phyloP scores from a whole-genome alignment of 768 basidiomycete genomes.

The Tulasnella sp. region DNA sequence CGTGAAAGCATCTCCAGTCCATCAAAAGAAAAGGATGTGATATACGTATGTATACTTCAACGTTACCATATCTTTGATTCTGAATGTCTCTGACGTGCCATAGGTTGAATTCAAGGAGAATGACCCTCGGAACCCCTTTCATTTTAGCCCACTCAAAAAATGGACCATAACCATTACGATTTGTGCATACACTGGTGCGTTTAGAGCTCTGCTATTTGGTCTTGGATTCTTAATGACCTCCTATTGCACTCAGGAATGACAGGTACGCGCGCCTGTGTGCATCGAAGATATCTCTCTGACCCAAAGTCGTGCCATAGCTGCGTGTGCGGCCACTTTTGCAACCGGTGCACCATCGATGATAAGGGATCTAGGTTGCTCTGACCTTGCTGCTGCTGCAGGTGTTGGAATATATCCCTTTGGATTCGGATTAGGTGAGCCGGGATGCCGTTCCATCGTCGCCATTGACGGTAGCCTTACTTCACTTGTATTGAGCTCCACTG shows the following conservation, averaged over 20 bases:
- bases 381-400: constrained; percentile 25
- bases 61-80: no score
- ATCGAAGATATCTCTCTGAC: background rate
- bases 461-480: no score
- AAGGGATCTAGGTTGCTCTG: constrained; percentile 26
- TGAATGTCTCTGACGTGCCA: no score
- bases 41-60: no score
- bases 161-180: constrained; percentile 37
- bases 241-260: background rate
- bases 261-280: constrained; percentile 1
- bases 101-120: constrained; percentile 32
- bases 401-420: constrained; percentile 44
- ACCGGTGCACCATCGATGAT: constrained; percentile 48
- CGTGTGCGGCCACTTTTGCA: constrained; percentile 39
- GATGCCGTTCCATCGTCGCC: no score
- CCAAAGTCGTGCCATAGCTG: constrained; percentile 28
- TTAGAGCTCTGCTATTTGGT: constrained; percentile 28
- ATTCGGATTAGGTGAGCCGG: constrained; percentile 25
- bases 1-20: no score
- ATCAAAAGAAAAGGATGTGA: no score
- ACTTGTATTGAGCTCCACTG: constrained; percentile 44
- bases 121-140: constrained; percentile 32
- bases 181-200: constrained; percentile 36
- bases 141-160: constrained; percentile 30
- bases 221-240: background rate